phyloP scores from a whole-genome alignment of 768 basidiomycete genomes.

The Lactarius tabidus region DNA sequence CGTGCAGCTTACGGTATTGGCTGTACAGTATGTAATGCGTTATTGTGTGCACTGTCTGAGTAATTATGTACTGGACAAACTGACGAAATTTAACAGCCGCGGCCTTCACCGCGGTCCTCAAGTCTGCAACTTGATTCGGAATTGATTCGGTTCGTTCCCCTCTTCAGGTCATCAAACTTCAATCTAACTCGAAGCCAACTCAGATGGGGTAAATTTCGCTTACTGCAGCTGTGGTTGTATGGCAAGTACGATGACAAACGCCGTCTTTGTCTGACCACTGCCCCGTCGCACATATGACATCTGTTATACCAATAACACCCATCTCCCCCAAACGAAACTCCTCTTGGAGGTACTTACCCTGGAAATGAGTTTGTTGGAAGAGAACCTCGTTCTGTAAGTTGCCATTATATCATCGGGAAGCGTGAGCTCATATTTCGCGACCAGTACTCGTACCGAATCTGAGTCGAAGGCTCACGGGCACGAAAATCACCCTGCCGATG shows the following conservation, averaged over 20 bases:
- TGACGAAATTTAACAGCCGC: neutral
- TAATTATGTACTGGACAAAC: neutral
- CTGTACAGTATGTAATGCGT: too few species aligned
- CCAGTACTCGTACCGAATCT: neutral
- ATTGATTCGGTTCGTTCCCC: neutral
- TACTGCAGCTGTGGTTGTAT: neutral
- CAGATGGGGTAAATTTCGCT: neutral
- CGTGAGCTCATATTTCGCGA: neutral
- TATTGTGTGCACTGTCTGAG: too few species aligned
- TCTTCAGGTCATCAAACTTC: neutral
- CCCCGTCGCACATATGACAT: neutral
- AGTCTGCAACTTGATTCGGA: neutral
- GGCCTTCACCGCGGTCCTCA: neutral
- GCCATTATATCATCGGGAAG: neutral
- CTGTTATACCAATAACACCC: neutral
- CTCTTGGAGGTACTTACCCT: neutral
- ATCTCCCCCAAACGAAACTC: neutral
- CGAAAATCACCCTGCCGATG: neutral
- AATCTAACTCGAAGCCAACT: neutral
- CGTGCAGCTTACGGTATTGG: neutral
- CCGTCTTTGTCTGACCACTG: neutral
- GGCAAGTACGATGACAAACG: neutral
- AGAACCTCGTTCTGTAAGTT: constrained; percentile 1
- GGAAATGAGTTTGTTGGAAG: neutral
- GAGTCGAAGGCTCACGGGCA: too few species aligned